Conservation (phyloP, 75 land plant species). For the Pinus tabuliformis region DNA sequence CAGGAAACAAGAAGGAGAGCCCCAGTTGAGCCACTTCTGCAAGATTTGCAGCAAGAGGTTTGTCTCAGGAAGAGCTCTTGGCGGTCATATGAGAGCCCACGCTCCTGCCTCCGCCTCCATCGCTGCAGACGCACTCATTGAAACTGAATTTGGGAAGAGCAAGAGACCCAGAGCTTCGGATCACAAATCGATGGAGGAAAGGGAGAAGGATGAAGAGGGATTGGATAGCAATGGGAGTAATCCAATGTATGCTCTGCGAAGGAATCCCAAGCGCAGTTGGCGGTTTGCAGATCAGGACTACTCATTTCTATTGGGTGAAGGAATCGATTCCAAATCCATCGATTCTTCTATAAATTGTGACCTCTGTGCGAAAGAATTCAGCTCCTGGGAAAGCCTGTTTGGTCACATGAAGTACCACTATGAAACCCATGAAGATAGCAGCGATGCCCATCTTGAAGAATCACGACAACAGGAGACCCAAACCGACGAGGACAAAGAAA, state of each 20-base stretch:
- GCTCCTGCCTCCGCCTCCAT: conserved; percentile 40
- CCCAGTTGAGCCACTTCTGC: conserved; percentile 22
- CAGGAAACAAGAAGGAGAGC: neutral
- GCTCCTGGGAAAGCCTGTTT: neutral
- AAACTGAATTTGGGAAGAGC: conserved; percentile 8
- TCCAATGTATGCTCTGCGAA: neutral
- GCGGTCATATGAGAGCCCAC: conserved; percentile 81
- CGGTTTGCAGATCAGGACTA: conserved; percentile 8
- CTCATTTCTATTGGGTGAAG: neutral
- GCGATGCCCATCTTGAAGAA: neutral
- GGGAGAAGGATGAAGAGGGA: neutral
- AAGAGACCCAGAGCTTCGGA: neutral
- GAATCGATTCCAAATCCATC: neutral
- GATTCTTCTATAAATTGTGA: neutral
- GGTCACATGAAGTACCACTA: neutral
- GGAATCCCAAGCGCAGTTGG: conserved; percentile 10
- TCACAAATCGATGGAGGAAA: neutral
- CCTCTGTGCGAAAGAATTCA: neutral
- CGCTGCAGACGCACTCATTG: neutral
- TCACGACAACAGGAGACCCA: neutral
- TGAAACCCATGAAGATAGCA: neutral
- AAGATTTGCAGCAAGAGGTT: conserved; percentile 64
- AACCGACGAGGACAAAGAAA: neutral
- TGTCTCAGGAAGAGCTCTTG: conserved; percentile 59
- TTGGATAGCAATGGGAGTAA: neutral